Base-by-base conservation (phyloP, 106 monocot genomes). In the Dendrobium officinale region DNA sequence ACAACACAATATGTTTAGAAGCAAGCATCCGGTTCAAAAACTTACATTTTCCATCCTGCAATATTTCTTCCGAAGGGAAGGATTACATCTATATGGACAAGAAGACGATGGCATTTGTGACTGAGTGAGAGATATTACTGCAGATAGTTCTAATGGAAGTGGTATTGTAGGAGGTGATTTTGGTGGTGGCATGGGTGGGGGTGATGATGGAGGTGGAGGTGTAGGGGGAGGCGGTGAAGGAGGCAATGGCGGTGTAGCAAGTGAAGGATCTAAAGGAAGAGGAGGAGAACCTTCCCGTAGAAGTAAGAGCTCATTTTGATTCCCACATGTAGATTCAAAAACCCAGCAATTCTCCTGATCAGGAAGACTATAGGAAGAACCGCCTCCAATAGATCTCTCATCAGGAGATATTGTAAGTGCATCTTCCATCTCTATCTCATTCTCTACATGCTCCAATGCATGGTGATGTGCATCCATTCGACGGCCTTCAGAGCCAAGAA, bases 371-470 rank as follows among this genome's bases (percentile, higher is more conserved):
- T 82, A 56, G 55, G 75, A 76, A 82, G 16, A 70, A 77, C 72
- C 84, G 58, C 54, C 73, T 37, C 49, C 8, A n/a, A 79, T n/a
- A 11, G 29, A 37, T 68, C 55, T 81, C 79, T 83, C 83, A 77
- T 90, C 81, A 76, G 84, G 83, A 48, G 83, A 85, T 79, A 81
- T 72, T 29, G 77, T 33, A 72, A 86, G 81, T 7, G 79, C 88
- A 86, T 96, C 96, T 85, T 96, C 90, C 91, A 88, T 90, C 81
- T 93, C 91, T 42, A 85, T 85, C 75, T 91, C 93, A 47, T 88
- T 85, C 85, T 91, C 89, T 31, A 89, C 84, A 72, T 85, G 85
- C 83, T 88, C 84, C 68, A 89, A 67, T 80, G 86, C 22, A 9
- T 19, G 81, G 68, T 72, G 86, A 45, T 70, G 77, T 75, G 79